phyloP scores from a whole-genome alignment of 305 asterid species.

The Fraxinus albicans region DNA sequence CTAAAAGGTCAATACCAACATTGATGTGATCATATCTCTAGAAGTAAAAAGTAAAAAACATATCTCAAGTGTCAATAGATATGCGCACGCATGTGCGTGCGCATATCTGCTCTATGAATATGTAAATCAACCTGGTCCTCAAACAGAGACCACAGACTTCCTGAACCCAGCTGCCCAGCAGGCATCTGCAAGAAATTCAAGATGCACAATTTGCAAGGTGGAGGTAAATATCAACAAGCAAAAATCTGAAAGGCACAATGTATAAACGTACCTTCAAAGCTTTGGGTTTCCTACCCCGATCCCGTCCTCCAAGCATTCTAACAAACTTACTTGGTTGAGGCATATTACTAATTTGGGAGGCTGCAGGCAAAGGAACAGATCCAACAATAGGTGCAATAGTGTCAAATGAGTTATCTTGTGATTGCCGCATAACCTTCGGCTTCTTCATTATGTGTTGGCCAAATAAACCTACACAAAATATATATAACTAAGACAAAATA shows the following conservation, averaged over 20 bases:
- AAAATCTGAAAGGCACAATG: constrained; percentile 11
- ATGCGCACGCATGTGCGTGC: neutral
- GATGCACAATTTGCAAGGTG: constrained; percentile 21
- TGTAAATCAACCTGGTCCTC: constrained; percentile 70
- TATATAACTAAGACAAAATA: constrained; percentile 16
- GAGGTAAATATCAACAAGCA: constrained; percentile 5
- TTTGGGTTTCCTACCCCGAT: constrained; percentile 66
- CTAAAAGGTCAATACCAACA: constrained; percentile 30
- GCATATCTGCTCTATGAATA: constrained; percentile 14
- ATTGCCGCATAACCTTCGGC: constrained; percentile 59
- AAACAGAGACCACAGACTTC: constrained; percentile 68
- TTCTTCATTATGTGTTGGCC: constrained; percentile 61
- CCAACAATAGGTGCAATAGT: constrained; percentile 41
- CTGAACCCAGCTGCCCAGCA: constrained; percentile 53
- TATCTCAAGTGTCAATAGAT: constrained; percentile 19
- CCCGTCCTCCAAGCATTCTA: constrained; percentile 67
- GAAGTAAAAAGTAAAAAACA: constrained; percentile 13
- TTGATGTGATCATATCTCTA: constrained; percentile 16
- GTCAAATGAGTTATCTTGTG: constrained; percentile 58
- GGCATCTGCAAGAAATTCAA: constrained; percentile 48
- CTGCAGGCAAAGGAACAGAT: constrained; percentile 68
- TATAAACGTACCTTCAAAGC: constrained; percentile 47
- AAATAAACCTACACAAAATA: constrained; percentile 51
- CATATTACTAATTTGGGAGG: constrained; percentile 89
- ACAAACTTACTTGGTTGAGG: constrained; percentile 64